Percentiles rank a stretch among this genome's conserved stretches.
These are phyloP conservation scores for Aureobasidium lini DNA, from an alignment of 2,329 filamentous ascomycete genomes.

Conservation along the genomic window DNA sequence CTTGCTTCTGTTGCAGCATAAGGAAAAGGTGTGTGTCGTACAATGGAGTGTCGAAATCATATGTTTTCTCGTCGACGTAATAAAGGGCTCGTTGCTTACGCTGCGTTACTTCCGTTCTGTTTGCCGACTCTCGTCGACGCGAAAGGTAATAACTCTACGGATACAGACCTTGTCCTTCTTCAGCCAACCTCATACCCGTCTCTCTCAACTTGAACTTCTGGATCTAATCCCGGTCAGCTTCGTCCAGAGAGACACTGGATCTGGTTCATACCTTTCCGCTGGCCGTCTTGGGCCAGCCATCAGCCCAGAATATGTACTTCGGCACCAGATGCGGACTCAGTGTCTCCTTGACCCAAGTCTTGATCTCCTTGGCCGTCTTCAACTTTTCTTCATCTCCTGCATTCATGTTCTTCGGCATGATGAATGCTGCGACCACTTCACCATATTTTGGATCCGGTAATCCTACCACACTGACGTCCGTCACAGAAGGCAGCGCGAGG, in stretches of 20 bases:
- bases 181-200: conserved; percentile 47
- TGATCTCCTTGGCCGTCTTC: conserved; percentile 50
- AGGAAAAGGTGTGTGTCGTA: no score
- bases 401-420: conserved; percentile 47
- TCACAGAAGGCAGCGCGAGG: background rate
- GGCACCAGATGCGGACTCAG: conserved; percentile 73
- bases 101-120: no score
- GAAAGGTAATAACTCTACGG: background rate
- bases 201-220: conserved; percentile 85
- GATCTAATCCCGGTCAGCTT: conserved; percentile 41
- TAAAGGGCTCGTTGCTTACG: no score
- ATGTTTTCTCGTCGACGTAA: no score
- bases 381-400: conserved; percentile 21
- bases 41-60: no score
- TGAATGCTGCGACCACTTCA: conserved; percentile 78
- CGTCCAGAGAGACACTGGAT: no score
- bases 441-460: conserved; percentile 76
- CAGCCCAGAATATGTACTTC: conserved; percentile 80
- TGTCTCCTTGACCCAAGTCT: conserved; percentile 62
- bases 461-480: conserved; percentile 65
- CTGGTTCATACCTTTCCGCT: conserved; percentile 60
- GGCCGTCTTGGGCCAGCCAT: conserved; percentile 85
- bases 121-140: no score
- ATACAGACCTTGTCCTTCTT: conserved; percentile 22
- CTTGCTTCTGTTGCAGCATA: no score